Base-by-base conservation (phyloP, 2,329 filamentous ascomycete genomes). In the Davidsoniella eucalypti region DNA sequence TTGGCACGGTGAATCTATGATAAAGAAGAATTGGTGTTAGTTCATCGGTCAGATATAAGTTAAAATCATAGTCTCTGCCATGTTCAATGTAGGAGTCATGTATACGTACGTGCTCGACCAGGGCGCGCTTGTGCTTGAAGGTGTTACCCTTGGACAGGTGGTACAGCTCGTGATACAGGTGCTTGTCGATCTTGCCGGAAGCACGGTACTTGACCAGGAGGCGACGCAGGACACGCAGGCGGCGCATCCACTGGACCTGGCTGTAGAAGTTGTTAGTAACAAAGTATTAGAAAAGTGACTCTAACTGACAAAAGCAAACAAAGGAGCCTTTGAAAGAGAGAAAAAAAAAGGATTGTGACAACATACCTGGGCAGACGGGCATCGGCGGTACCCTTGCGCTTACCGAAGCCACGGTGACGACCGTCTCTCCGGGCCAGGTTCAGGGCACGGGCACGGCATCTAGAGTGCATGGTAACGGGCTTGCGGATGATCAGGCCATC, bases 401-500 rank as follows among this genome's bases (percentile, higher is more conserved):
- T 98, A 86, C 92, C 92, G 77, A 94, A 94, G 69, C 92, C 92
- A 73, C 92, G 84, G 80, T 98, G 92, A 73, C 92, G 81, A 68
- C 92, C 92, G 67, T 94, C 88, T 67, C 88, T 80, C 74, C 92
- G 83, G 69, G 92, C 85, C 59, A 86, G 85, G 71, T 84, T 94
- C 70, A 98, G 79, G 72, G 92, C 88, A 65, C 93, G 85, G 66
- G 92, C 92, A 67, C 92, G 87, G 65, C 86, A 81, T 73, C 93
- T 86, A 63, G 92, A 96, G 86, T 98, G 92, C 87, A 95, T 94
- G 67, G 90, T 95, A 67, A 95, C 88, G 67, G 93, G 93, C 83
- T 98, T 98, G 79, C 85, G 86, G 81, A 98, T 98, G 76, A 98
- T 98, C 70, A 98, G 86, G 76, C 92, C 93, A 94, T 98, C 93